These are phyloP conservation scores for Penicillium lagena DNA, from an alignment of 495 filamentous ascomycete species.

Conservation along the genomic window DNA sequence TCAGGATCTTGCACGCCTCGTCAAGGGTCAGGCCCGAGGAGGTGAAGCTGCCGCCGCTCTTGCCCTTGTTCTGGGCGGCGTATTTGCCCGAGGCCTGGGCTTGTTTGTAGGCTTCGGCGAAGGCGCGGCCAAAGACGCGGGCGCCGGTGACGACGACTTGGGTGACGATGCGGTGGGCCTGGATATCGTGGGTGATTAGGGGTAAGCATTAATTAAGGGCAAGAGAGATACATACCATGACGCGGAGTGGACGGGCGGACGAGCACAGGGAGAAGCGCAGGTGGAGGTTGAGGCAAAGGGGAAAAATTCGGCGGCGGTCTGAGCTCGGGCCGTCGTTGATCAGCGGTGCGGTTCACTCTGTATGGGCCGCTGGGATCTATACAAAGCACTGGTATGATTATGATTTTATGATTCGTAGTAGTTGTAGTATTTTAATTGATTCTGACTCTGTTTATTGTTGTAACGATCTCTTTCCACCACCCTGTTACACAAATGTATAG, in stretches of 20 bases:
- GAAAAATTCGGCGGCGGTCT: constrained; percentile 32
- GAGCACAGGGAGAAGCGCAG: constrained; percentile 19
- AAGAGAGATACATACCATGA: constrained; percentile 20
- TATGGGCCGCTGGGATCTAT: too few relatives aligned
- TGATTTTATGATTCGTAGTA: too few relatives aligned
- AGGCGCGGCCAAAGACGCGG: constrained; percentile 88
- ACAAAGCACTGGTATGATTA: too few relatives aligned
- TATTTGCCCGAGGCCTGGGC: constrained; percentile 81
- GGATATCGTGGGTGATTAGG: background rate
- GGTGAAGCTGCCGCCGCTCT: constrained; percentile 41
- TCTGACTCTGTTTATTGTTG: too few relatives aligned
- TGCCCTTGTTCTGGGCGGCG: constrained; percentile 52
- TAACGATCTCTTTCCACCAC: too few relatives aligned
- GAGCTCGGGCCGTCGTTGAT: background rate
- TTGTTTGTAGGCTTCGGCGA: constrained; percentile 87
- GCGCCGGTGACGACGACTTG: constrained; percentile 86
- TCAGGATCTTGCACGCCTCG: constrained; percentile 96
- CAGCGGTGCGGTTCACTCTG: too few relatives aligned
- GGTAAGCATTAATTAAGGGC: constrained; percentile 1
- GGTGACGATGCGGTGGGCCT: constrained; percentile 94
- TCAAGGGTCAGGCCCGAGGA: constrained; percentile 79
- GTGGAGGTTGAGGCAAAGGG: constrained; percentile 21
- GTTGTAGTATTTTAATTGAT: too few relatives aligned
- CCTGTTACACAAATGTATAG: too few relatives aligned
- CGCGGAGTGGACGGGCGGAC: constrained; percentile 8